Base-by-base conservation (phyloP, 1,139 yeast species). In the Suhomyces anneliseae region DNA sequence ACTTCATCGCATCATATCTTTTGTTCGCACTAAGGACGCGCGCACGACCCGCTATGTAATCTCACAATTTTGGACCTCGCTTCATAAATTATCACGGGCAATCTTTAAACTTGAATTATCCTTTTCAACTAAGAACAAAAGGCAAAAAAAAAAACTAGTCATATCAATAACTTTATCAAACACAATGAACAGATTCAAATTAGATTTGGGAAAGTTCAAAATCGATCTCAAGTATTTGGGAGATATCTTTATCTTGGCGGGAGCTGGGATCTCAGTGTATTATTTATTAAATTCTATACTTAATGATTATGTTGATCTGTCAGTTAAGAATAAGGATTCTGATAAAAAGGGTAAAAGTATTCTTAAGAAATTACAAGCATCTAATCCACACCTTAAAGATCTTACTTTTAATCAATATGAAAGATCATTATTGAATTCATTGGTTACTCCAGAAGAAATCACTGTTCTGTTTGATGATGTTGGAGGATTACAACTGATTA, bases 371-470 rank as follows among this genome's bases (percentile, higher is more conserved):
- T 65, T 88, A 24, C 81, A 83, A 49, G 70, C 67, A 26, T 60
- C 73, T 11, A 81, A 85, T 54, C 95, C 96, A 0, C 78, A 74
- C 1, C 66, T 87, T 56, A 78, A 80, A 44, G 59, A 62, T 40
- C 61, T 84, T 7, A 79, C 76, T 11, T 72, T 90, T 43, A 85
- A 81, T 55, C 88, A 86, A 51, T 90, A 92, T 63, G 99, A 93
- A 61, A 82, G 82, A 54, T 74, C 82, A 19, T 79, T 93, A 8
- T 70, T 93, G 50, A 82, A 85, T 27, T 82, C 87, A n/a, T 87
- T 92, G 41, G 85, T 92, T 7, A 81, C 90, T 2, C 96, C 98
- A 0, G 84, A 82, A 3, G 98, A 92, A 53, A 87, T 93, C 40
- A 76, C 79, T 24, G 85, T 86, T 5, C 76, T 82, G 12, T 92